Evolutionary conservation across 2,329 filamentous ascomycete species (phyloP), one percentile per base, ranked within the genome.

Genomic region (Aotearoamyces nothofagi): DNA sequence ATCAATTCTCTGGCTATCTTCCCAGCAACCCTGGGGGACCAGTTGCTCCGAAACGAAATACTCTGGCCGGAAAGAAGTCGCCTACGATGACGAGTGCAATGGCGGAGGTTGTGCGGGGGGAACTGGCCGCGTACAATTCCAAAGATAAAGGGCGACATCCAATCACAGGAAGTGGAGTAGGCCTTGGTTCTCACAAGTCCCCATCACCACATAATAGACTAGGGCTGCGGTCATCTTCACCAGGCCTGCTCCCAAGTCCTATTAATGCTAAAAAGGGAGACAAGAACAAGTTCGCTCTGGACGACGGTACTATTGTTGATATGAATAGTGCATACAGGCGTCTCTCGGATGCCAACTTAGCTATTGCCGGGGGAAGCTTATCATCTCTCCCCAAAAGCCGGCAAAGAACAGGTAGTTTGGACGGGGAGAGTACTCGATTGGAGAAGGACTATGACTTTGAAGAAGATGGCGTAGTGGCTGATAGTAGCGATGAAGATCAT

Each of bases 271-370:
- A n/a, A n/a, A n/a, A n/a, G n/a, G n/a, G n/a, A n/a, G n/a, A n/a
- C n/a, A n/a, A n/a, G n/a, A 17, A 14, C 9, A 24, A 17, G 24
- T 55, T 66, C 9, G 57, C 70, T 24, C 59, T 78, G 3, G 65
- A 70, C 23, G 69, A 71, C 30, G 72, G 69, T 8, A 63, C 66
- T 26, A 49, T 67, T 2, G 56, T 83, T 29, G 76, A 84, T 45
- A 67, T 79, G 51, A 69, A 65, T 33, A 76, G 61, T 37, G 75
- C 78, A 4, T 81, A 84, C 45, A 63, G 74, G 28, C 66, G 70
- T 33, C 55, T 84, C 11, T 82, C 78, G 2, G 76, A 86, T 45
- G 76, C 76, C 8, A 73, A 75, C 28, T 54, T 86, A 24, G 61
- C 69, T 3, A 63, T 63, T 16, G 72, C 74, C 4, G 63, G 69